These are phyloP conservation scores for Penicillium verrucosum DNA, from an alignment of 2,329 filamentous ascomycete species.

Conservation along the genomic window DNA sequence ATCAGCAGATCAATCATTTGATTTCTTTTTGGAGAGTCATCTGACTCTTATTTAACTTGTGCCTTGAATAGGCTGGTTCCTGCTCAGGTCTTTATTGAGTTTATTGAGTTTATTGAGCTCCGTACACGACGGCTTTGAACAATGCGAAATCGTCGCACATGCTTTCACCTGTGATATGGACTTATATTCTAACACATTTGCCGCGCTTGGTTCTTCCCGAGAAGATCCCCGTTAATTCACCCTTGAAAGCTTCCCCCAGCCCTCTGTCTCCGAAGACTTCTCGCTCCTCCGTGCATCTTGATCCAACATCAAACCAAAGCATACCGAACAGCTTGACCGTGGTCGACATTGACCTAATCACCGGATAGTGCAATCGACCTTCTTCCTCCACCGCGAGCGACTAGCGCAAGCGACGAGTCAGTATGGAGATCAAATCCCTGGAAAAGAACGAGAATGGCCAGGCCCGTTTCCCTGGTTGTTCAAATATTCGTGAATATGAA, in stretches of 20 bases:
- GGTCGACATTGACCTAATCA: neutral
- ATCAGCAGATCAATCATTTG: neutral
- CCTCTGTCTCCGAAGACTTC: neutral
- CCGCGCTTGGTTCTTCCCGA: neutral
- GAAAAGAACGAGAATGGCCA: slow-evolving; percentile 48
- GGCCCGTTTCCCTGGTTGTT: slow-evolving; percentile 76
- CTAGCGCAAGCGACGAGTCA: slow-evolving; percentile 4
- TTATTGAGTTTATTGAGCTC: neutral
- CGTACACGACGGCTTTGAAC: neutral
- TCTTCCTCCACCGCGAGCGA: neutral
- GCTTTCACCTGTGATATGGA: slow-evolving; percentile 2
- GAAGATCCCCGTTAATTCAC: neutral
- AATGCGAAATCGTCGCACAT: slow-evolving; percentile 8
- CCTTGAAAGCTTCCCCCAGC: neutral
- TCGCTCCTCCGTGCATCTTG: neutral
- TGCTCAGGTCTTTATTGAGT: slow-evolving; percentile 1
- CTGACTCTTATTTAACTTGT: neutral
- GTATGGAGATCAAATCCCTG: slow-evolving; percentile 40
- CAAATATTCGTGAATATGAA: slow-evolving; percentile 47
- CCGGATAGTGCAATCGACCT: neutral
- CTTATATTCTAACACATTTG: neutral
- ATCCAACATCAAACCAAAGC: neutral
- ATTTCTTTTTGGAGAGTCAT: neutral
- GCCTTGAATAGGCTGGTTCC: slow-evolving; percentile 3
- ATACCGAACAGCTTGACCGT: neutral